Conservation (phyloP, 768 basidiomycete species). For the Lyophyllum shimeji region DNA sequence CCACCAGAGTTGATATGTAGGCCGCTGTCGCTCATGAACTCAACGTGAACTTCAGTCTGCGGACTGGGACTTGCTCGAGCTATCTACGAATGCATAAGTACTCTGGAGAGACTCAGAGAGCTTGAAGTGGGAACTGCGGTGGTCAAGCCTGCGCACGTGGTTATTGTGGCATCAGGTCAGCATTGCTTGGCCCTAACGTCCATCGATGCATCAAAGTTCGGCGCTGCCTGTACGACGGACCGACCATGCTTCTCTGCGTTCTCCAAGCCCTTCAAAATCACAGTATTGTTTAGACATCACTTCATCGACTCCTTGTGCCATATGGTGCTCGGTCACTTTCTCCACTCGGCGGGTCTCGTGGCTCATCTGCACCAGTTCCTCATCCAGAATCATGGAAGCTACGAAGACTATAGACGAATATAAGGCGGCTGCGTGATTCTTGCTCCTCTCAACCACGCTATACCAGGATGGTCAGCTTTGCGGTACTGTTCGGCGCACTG, state of each 20-base stretch:
- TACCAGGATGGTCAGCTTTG: neutral
- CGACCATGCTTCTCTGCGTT: neutral
- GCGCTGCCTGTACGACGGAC: neutral
- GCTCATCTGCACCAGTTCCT: neutral
- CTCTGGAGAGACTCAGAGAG: too few relatives aligned
- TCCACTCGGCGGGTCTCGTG: slow-evolving; percentile 4
- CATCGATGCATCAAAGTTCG: neutral
- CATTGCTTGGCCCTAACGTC: neutral
- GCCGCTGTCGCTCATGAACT: too few relatives aligned
- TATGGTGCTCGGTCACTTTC: slow-evolving; percentile 4
- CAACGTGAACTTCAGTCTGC: too few relatives aligned
- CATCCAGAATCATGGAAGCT: slow-evolving; percentile 1
- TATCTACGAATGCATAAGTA: too few relatives aligned
- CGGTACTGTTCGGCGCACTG: slow-evolving; percentile 1
- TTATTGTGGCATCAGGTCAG: neutral
- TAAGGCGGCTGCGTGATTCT: neutral
- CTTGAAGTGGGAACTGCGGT: neutral
- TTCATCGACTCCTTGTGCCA: slow-evolving; percentile 1
- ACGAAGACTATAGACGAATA: neutral
- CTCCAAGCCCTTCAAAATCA: neutral
- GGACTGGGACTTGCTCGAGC: too few relatives aligned
- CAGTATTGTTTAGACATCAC: neutral
- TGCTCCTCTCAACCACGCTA: neutral
- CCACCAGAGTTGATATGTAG: too few relatives aligned
- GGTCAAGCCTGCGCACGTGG: neutral